These are phyloP conservation scores for Colletotrichum nymphaeae DNA, from an alignment of 2,329 filamentous ascomycete genomes.

Conservation along the genomic window DNA sequence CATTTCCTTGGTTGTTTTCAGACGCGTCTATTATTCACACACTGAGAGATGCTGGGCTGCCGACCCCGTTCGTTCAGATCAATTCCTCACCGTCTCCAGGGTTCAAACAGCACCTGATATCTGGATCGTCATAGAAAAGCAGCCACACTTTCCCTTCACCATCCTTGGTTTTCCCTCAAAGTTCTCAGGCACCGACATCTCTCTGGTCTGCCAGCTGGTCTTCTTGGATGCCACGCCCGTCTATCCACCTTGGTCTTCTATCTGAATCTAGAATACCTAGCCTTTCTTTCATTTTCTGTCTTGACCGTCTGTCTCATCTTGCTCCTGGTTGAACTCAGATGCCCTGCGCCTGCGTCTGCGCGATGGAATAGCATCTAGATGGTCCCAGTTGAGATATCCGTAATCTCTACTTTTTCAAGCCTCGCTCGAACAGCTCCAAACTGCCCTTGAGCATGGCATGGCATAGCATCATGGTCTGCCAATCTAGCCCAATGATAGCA, in stretches of 20 bases:
- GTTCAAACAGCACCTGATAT: neutral
- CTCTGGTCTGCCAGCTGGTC: neutral
- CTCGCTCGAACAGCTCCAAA: neutral
- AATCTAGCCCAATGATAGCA: neutral
- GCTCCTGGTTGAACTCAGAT: neutral
- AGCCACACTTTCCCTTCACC: neutral
- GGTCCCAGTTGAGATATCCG: neutral
- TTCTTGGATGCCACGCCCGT: neutral
- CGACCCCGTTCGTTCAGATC: neutral
- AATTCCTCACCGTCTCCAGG: neutral
- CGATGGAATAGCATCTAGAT: neutral
- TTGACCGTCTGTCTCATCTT: neutral
- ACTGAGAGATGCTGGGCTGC: neutral
- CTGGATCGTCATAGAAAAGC: neutral
- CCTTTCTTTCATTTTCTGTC: neutral
- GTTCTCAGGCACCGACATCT: no score
- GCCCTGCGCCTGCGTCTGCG: neutral
- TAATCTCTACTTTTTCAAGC: neutral
- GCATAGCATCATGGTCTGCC: neutral
- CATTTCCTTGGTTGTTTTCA: constrained; percentile 8
- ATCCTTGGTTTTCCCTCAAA: neutral
- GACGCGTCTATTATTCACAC: neutral
- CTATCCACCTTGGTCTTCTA: neutral
- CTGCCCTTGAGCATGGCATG: neutral
- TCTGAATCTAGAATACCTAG: neutral